phyloP scores from a whole-genome alignment of 106 monocot species.

The Allium sativum region DNA sequence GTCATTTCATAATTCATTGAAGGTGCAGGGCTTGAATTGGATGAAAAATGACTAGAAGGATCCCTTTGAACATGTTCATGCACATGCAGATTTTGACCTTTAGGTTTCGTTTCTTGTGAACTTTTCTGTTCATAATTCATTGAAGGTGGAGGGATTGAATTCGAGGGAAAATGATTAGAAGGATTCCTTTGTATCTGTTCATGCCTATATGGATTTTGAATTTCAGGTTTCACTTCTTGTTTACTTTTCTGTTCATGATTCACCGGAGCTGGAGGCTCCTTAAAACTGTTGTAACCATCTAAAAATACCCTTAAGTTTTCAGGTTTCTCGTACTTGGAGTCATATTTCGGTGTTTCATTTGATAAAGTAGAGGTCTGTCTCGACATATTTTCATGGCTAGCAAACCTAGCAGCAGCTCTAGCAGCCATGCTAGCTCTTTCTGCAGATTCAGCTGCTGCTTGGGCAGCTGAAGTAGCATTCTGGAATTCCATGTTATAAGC shows the following conservation, averaged over 20 bases:
- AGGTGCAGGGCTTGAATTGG: constrained; percentile 2
- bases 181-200: constrained; percentile 3
- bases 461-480: constrained; percentile 82
- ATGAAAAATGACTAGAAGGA: constrained; percentile 2
- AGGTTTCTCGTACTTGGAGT: constrained; percentile 5
- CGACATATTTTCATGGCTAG: constrained; percentile 27
- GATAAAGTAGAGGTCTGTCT: constrained; percentile 15
- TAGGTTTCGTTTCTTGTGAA: neutral
- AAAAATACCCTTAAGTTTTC: constrained; percentile 1
- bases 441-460: constrained; percentile 91
- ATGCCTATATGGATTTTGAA: constrained; percentile 10
- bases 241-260: constrained; percentile 1
- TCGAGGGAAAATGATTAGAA: neutral
- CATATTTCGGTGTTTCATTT: constrained; percentile 12
- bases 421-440: constrained; percentile 88
- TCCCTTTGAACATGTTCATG: constrained; percentile 7
- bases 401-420: constrained; percentile 81
- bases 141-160: neutral
- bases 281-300: neutral
- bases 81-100: constrained; percentile 5
- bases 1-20: neutral
- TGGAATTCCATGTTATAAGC: constrained; percentile 58
- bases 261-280: no score
- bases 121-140: neutral
- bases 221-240: neutral